These are phyloP conservation scores for Talaromyces borbonicus DNA, from an alignment of 495 filamentous ascomycete species.

Conservation along the genomic window DNA sequence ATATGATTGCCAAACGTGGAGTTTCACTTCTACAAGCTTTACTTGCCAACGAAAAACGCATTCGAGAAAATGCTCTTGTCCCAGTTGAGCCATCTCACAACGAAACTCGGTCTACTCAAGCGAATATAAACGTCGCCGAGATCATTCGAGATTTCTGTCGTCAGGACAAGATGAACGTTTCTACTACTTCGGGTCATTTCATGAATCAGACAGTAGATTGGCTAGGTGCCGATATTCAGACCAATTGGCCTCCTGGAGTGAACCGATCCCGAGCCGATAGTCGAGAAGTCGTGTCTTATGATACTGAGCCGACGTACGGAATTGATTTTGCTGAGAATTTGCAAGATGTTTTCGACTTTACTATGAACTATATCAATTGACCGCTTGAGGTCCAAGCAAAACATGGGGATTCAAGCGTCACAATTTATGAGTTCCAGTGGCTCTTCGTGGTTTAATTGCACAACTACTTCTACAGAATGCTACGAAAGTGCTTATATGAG, in stretches of 20 bases:
- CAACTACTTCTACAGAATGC: too few species aligned
- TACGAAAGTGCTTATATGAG: too few species aligned
- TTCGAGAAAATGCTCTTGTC: background rate
- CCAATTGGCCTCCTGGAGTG: background rate
- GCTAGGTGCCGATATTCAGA: background rate
- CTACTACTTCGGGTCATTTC: background rate
- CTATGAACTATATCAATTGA: slow-evolving; percentile 4
- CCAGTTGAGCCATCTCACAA: background rate
- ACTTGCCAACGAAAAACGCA: slow-evolving; percentile 10
- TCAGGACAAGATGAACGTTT: slow-evolving; percentile 7
- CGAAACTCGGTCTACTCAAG: background rate
- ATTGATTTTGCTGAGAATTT: slow-evolving; percentile 2
- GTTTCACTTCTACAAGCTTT: slow-evolving; percentile 20
- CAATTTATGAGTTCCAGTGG: too few species aligned
- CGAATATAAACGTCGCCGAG: background rate
- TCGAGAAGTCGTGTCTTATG: background rate
- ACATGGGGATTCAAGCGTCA: too few species aligned
- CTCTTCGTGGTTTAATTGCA: too few species aligned
- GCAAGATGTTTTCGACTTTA: slow-evolving; percentile 2
- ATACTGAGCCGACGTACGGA: background rate
- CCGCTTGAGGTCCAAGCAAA: too few species aligned
- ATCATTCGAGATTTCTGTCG: slow-evolving; percentile 15
- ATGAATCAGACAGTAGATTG: background rate
- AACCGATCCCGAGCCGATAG: background rate
- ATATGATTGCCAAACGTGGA: slow-evolving; percentile 26